These are phyloP conservation scores for Helicosporidium sp. DNA, from an alignment of 139 green algal genomes.

Conservation along the genomic window DNA sequence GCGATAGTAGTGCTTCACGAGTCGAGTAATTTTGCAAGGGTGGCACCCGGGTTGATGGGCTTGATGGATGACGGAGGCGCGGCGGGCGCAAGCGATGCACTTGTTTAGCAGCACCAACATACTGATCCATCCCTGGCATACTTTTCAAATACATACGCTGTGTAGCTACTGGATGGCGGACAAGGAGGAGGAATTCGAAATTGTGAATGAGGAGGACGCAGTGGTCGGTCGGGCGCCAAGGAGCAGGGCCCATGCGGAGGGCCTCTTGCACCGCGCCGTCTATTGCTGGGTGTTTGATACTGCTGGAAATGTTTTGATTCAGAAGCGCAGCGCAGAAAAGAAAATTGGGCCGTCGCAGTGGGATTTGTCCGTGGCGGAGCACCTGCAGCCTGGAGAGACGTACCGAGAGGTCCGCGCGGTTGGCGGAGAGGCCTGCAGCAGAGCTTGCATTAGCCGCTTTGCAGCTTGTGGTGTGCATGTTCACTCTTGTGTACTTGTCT, in stretches of 20 bases:
- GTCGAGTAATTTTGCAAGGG: too few relatives aligned
- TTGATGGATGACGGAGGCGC: too few relatives aligned
- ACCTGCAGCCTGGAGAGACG: slow-evolving; percentile 38
- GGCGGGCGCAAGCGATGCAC: too few relatives aligned
- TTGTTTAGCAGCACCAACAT: too few relatives aligned
- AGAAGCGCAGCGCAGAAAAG: slow-evolving; percentile 30
- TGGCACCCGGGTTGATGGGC: too few relatives aligned
- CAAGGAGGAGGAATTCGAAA: slow-evolving; percentile 23
- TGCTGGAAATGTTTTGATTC: slow-evolving; percentile 28
- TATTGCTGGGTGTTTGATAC: slow-evolving; percentile 41
- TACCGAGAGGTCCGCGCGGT: slow-evolving; percentile 15
- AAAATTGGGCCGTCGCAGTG: slow-evolving; percentile 42
- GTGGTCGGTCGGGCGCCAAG: slow-evolving; percentile 11
- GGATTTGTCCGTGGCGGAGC: slow-evolving; percentile 49
- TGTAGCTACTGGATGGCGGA: slow-evolving; percentile 13
- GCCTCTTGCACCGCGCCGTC: slow-evolving; percentile 34
- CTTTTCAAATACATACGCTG: too few relatives aligned
- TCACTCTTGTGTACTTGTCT: too few relatives aligned
- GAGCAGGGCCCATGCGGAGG: slow-evolving; percentile 11
- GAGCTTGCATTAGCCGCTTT: too few relatives aligned
- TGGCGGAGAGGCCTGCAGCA: too few relatives aligned
- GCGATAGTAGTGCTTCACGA: too few relatives aligned
- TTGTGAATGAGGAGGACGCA: slow-evolving; percentile 17
- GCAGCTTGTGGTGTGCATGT: too few relatives aligned
- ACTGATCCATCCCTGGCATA: too few relatives aligned